phyloP scores from a whole-genome alignment of 73 alveolate genomes.

The Blepharisma stoltei region DNA sequence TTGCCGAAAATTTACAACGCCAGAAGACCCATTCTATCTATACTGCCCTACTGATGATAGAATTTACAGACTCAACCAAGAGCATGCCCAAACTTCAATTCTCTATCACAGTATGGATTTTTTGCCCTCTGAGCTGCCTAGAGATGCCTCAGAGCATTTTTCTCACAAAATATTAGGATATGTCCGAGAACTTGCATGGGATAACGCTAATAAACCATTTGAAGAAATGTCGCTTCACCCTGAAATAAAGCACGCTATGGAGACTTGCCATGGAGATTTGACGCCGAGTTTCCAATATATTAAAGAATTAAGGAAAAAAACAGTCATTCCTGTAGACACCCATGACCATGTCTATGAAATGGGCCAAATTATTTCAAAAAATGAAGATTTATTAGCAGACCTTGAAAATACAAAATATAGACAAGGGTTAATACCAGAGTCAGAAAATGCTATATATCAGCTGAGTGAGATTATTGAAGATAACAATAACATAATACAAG shows the following conservation, averaged over 20 bases:
- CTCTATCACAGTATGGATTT: conserved; percentile 79
- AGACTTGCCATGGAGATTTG: conserved; percentile 56
- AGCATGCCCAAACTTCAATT: conserved; percentile 41
- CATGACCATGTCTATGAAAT: too few species aligned
- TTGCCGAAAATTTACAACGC: conserved; percentile 68
- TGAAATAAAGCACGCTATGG: conserved; percentile 51
- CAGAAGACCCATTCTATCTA: conserved; percentile 71
- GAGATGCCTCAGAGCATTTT: conserved; percentile 78
- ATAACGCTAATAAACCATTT: conserved; percentile 46
- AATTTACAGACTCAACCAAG: conserved; percentile 40
- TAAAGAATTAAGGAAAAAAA: conserved; percentile 39
- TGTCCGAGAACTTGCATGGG: conserved; percentile 42
- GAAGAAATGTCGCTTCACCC: conserved; percentile 53
- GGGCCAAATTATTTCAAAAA: too few species aligned
- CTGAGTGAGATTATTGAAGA: too few species aligned
- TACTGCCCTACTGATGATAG: conserved; percentile 60
- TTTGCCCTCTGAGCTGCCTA: conserved; percentile 85
- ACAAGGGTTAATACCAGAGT: too few species aligned
- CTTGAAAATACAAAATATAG: too few species aligned
- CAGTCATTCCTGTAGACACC: neutral
- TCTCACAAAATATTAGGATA: conserved; percentile 56
- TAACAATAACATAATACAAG: too few species aligned
- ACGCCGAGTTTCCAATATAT: conserved; percentile 55
- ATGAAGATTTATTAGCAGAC: too few species aligned
- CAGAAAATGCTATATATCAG: too few species aligned